Conservation (phyloP, 441 rosid species). For the Croton laevigatus region DNA sequence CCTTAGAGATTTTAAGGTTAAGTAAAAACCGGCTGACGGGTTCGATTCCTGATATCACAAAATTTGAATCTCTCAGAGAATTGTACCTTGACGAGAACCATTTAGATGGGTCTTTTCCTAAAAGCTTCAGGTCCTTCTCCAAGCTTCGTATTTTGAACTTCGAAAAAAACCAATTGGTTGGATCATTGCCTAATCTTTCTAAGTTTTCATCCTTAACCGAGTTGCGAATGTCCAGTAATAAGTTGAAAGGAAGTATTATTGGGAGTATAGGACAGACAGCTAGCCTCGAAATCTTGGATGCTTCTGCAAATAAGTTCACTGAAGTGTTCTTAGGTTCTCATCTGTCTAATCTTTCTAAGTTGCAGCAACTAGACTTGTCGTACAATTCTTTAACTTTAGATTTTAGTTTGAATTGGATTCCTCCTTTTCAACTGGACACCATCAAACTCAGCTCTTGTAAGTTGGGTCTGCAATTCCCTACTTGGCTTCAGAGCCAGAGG, state of each 20-base stretch:
- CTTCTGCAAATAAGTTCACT: constrained; percentile 1
- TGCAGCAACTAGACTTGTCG: constrained; percentile 14
- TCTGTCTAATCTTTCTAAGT: constrained; percentile 13
- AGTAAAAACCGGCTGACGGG: neutral
- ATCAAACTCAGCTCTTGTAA: constrained; percentile 10
- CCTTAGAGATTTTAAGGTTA: constrained; percentile 1
- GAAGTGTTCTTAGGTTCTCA: constrained; percentile 6
- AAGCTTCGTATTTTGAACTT: constrained; percentile 16
- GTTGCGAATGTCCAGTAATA: neutral
- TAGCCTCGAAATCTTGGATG: constrained; percentile 6
- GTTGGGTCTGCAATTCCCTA: constrained; percentile 8
- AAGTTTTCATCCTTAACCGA: neutral
- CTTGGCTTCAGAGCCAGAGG: constrained; percentile 8
- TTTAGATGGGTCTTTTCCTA: constrained; percentile 14
- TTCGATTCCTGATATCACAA: constrained; percentile 3
- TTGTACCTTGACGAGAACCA: constrained; percentile 4
- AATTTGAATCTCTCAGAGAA: constrained; percentile 3
- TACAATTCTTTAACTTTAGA: constrained; percentile 13
- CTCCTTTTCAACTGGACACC: constrained; percentile 5
- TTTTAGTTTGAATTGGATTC: neutral
- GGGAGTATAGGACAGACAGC: neutral
- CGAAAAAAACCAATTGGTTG: constrained; percentile 8
- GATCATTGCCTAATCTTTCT: constrained; percentile 3
- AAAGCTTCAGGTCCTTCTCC: neutral
- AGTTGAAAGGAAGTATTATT: neutral